Evolutionary conservation across 2,329 filamentous ascomycete species (phyloP), one percentile per base, ranked within the genome.

Genomic region (Exophiala calicioides): DNA sequence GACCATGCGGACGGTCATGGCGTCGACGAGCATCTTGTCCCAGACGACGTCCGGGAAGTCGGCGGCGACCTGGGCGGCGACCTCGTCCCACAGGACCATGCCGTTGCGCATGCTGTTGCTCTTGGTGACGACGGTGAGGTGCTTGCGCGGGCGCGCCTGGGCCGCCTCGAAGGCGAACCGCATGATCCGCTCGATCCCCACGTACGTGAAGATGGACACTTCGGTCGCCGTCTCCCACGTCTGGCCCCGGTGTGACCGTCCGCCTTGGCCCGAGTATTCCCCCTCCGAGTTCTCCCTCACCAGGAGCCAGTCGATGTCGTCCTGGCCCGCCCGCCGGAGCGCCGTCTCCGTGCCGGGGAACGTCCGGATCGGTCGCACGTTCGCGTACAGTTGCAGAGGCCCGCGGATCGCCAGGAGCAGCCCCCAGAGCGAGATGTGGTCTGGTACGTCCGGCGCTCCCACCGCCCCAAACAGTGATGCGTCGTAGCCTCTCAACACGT

Each of bases 391-490:
- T 51, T 85, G 82, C 34, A 86, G 74, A 27, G 80, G 74, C 40
- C 84, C 80, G 27, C 84, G 78, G 58, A 87, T 85, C 13, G 81
- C 81, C 5, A 87, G 69, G 33, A 85, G 78, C 23, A 84, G 75
- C 5, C 77, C 76, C 84, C 84, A 86, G 1, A 87, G 76, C 0
- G 79, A 80, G 47, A 85, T 77, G 52, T 86, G 78, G 54, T 86
- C 83, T 1, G 83, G 82, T 0, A 86, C 80, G 39, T 73, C 70
- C 12, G 78, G 80, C 34, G 78, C 80, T 9, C 83, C 83, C 4
- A 86, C 83, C 5, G 83, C 81, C 10, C 83, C 83, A 52, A 86
- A 86, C 33, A 84, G 75, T 44, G 85, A 83, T 2, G 83, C 82
- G 59, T 86, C 79, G 55, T 83, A 81, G 43, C 70, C 72, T 53